These are phyloP conservation scores for Kalmusia sp. DNA, from an alignment of 2,329 filamentous ascomycete species.

Conservation along the genomic window DNA sequence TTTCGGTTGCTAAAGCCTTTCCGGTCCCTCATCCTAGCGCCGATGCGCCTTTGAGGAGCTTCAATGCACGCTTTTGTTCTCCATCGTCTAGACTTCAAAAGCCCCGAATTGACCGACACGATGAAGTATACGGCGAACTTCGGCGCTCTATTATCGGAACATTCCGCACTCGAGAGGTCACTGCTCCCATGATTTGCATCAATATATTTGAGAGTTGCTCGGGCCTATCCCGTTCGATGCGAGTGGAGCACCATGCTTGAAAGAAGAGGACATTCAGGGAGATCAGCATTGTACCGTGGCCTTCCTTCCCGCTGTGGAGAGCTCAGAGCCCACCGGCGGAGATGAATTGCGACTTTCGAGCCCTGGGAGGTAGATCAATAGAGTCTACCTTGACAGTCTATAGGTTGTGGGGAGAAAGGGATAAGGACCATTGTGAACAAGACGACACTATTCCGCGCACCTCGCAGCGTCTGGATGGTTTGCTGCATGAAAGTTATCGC, in stretches of 20 bases:
- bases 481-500: not conserved
- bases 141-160: not conserved
- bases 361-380: not conserved
- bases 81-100: not conserved
- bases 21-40: not conserved
- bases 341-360: not conserved
- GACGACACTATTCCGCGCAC: not conserved
- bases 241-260: not conserved
- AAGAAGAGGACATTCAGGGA: not conserved
- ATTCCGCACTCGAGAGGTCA: not conserved
- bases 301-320: not conserved
- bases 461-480: not conserved
- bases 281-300: not conserved
- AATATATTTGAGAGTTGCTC: not conserved
- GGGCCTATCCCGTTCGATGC: not conserved
- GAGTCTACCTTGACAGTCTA: not conserved
- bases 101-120: not conserved
- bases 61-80: not conserved
- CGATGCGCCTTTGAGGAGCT: not conserved
- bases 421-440: not conserved
- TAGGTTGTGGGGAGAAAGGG: not conserved
- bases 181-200: not conserved
- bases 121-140: not conserved
- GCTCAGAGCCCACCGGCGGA: not conserved
- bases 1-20: not conserved